A percentile compares a stretch with the other conserved stretches of the same genome.
These are phyloP conservation scores for Chytriomyces sp. DNA, from an alignment of 192 early-diverging fungal species.

Conservation along the genomic window DNA sequence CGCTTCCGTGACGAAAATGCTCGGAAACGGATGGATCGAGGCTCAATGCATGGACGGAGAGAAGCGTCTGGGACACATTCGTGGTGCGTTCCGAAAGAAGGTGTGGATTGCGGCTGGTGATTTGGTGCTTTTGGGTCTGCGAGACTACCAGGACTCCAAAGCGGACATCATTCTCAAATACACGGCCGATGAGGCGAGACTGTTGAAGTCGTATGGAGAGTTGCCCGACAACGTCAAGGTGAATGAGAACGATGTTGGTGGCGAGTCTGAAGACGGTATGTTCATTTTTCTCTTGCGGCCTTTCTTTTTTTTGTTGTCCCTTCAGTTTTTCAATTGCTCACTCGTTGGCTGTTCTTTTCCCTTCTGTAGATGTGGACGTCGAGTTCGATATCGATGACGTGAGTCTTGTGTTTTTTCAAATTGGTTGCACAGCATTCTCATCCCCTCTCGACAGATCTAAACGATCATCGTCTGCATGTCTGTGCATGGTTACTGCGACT, in stretches of 20 bases:
- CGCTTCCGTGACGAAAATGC: constrained; percentile 90
- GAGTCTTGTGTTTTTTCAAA: not conserved
- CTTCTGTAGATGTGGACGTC: constrained; percentile 68
- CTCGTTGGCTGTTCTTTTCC: not conserved
- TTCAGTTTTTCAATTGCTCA: not conserved
- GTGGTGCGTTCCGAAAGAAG: constrained; percentile 98
- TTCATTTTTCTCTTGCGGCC: not conserved
- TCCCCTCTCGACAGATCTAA: constrained; percentile 4
- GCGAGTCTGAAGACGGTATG: constrained; percentile 51
- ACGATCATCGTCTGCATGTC: not conserved
- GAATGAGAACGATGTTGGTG: constrained; percentile 73
- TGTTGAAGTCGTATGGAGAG: constrained; percentile 93
- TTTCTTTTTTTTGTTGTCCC: constrained; percentile 60
- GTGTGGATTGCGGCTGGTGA: constrained; percentile 90
- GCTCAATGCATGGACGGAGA: constrained; percentile 87
- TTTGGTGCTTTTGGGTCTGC: constrained; percentile 84
- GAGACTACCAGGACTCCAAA: constrained; percentile 92
- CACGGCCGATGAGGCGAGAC: constrained; percentile 89
- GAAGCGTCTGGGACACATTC: constrained; percentile 92
- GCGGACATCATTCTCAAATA: constrained; percentile 97
- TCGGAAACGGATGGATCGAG: constrained; percentile 94
- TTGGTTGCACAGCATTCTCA: not conserved
- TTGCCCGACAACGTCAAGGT: constrained; percentile 89
- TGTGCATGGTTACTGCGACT: too few species aligned
- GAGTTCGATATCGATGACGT: constrained; percentile 94